A percentile compares a stretch with the other conserved stretches of the same genome.
Conservation (phyloP, 2,329 filamentous ascomycete genomes). For the Epichloe sibirici region DNA sequence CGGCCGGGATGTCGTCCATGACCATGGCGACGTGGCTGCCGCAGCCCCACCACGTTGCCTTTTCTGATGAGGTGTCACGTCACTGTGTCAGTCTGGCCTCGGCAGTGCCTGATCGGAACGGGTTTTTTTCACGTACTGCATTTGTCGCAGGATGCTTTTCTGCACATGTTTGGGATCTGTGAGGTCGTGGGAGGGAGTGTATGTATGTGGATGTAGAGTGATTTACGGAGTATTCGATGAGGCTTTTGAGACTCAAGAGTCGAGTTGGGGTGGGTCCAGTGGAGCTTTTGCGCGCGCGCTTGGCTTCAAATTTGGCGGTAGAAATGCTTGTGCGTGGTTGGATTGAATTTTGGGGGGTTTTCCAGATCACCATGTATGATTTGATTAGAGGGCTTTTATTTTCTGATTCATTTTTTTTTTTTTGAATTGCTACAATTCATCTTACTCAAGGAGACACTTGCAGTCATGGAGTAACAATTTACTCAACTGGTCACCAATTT, state of each 20-base stretch:
- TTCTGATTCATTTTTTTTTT: too few relatives aligned
- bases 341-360: too few relatives aligned
- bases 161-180: constrained; percentile 42
- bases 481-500: not conserved
- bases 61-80: constrained; percentile 26
- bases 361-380: too few relatives aligned
- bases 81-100: not conserved
- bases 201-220: not conserved
- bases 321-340: too few relatives aligned
- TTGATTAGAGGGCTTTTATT: too few relatives aligned
- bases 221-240: not conserved
- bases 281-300: too few relatives aligned
- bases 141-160: constrained; percentile 45
- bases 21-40: constrained; percentile 48
- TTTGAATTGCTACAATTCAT: too few relatives aligned
- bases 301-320: too few relatives aligned
- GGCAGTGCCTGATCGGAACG: not conserved
- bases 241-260: not conserved
- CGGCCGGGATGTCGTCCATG: constrained; percentile 44
- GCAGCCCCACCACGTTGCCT: constrained; percentile 54
- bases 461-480: too few relatives aligned
- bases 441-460: too few relatives aligned
- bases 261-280: not conserved
- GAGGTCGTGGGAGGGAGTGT: too few relatives aligned
- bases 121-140: constrained; percentile 39